These are phyloP conservation scores for Ustilago loliicola DNA, from an alignment of 1,284 basidiomycete species.

Conservation along the genomic window DNA sequence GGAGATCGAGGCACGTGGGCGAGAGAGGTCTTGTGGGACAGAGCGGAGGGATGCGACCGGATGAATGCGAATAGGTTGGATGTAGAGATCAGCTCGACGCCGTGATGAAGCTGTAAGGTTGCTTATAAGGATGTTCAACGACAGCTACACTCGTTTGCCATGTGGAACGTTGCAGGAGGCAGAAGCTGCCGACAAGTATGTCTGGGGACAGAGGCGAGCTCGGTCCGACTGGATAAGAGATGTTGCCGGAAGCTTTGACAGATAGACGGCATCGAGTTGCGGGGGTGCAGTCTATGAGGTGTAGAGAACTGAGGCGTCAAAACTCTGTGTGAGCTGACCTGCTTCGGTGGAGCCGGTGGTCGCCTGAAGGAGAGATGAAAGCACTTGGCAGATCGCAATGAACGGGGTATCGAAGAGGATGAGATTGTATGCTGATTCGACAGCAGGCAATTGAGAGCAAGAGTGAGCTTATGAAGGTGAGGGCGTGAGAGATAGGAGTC, in stretches of 20 bases:
- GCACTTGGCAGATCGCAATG: not conserved
- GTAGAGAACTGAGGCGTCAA: not conserved
- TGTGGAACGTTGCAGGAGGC: too few relatives aligned
- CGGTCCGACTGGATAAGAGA: not conserved
- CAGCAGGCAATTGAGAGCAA: not conserved
- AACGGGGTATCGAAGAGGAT: not conserved
- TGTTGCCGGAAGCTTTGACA: not conserved
- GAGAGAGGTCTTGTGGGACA: not conserved
- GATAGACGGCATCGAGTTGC: conserved; percentile 2
- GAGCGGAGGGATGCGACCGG: not conserved
- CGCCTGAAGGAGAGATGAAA: not conserved
- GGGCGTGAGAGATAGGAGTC: conserved; percentile 6
- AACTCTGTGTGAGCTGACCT: not conserved
- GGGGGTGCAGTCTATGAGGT: not conserved
- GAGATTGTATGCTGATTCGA: not conserved
- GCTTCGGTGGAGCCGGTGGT: conserved; percentile 1
- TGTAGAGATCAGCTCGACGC: not conserved
- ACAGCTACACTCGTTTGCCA: not conserved
- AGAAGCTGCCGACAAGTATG: not conserved
- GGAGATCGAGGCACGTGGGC: too few relatives aligned
- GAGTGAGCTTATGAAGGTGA: not conserved
- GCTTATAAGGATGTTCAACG: not conserved
- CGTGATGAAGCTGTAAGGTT: not conserved
- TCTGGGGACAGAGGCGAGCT: not conserved
- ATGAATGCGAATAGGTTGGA: not conserved